Evolutionary conservation across 805 yeast genomes (phyloP).

Genomic region (Kazachstania kunashirensis): DNA sequence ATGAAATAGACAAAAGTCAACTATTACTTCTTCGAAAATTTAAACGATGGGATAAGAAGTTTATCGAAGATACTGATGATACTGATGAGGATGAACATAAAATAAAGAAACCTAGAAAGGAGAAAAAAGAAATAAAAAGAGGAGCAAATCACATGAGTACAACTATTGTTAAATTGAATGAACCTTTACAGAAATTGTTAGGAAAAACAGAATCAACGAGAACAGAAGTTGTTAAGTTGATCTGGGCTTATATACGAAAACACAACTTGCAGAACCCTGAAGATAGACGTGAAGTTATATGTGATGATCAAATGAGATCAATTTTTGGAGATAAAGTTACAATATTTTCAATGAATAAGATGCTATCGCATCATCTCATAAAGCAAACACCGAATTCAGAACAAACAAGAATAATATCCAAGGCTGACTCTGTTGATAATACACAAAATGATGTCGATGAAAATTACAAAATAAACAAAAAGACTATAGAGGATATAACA

Average conservation of each 20-base stretch:
- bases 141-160: conserved; percentile 3
- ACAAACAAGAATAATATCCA: not conserved
- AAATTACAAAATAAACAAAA: too few species aligned
- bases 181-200: conserved; percentile 41
- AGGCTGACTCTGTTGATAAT: not conserved
- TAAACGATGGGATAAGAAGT: not conserved
- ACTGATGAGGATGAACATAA: not conserved
- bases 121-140: conserved; percentile 1
- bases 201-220: conserved; percentile 41
- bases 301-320: conserved; percentile 47
- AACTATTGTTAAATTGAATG: conserved; percentile 39
- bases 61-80: not conserved
- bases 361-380: conserved; percentile 37
- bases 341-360: conserved; percentile 49
- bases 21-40: not conserved
- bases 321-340: conserved; percentile 54
- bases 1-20: not conserved
- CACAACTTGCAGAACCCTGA: conserved; percentile 56
- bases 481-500: not conserved
- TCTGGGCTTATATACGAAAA: conserved; percentile 64
- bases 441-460: not conserved
- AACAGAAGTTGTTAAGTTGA: conserved; percentile 53
- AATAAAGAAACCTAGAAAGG: conserved; percentile 1
- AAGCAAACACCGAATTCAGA: conserved; percentile 14
- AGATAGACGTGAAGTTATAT: conserved; percentile 53